Percentiles rank a stretch among this genome's conserved stretches.
Conservation (phyloP, 129 eudicot genomes). For the Lactuca sativa region DNA sequence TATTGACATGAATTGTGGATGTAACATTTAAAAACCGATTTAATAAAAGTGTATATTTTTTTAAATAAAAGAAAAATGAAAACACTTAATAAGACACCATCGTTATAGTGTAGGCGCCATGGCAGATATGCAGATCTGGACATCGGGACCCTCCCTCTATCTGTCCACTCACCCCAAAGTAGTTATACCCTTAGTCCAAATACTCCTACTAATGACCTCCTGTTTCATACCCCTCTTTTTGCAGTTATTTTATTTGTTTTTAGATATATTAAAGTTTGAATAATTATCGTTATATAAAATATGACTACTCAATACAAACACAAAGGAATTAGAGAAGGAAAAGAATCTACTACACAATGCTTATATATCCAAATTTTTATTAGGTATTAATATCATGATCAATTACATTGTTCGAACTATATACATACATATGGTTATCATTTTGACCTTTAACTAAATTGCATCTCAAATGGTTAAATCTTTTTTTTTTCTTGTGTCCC, state of each 20-base stretch:
- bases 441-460: no score
- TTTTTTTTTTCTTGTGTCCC: no score
- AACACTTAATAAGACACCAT: conserved; percentile 10
- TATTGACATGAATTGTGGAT: neutral
- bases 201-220: conserved; percentile 27
- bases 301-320: neutral
- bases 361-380: no score
- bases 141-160: conserved; percentile 38
- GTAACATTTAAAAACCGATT: neutral
- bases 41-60: neutral
- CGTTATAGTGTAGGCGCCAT: conserved; percentile 25
- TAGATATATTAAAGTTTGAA: no score
- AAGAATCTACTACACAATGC: no score
- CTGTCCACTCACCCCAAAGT: conserved; percentile 37
- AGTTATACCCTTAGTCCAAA: conserved; percentile 39
- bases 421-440: no score
- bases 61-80: conserved; percentile 3
- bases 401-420: no score
- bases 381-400: no score
- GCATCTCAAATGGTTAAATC: no score
- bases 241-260: conserved; percentile 15
- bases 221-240: conserved; percentile 26
- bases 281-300: no score
- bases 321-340: neutral
- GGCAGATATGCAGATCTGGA: conserved; percentile 17